Base-by-base conservation (phyloP, 2,329 filamentous ascomycete genomes). In the Claviceps sp. region DNA sequence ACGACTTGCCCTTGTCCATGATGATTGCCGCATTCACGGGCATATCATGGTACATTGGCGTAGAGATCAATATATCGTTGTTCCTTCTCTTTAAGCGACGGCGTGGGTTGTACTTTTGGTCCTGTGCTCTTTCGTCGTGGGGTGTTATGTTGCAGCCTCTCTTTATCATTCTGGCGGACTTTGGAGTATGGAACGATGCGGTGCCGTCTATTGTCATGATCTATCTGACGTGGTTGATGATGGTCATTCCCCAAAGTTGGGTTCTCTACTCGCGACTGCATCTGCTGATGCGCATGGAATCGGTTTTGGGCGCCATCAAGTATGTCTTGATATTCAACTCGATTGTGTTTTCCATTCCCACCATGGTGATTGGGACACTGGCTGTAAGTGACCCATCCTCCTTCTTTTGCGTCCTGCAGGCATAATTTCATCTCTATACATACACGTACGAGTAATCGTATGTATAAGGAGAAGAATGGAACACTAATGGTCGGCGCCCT, bases 211-310 rank as follows among this genome's bases (percentile, higher is more conserved):
- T 57, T 5, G 50, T 49, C 43, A 44, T 58, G 37, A 59, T 58
- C 34, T 56, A 57, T 42, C 48, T 58, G 16, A 55, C 55, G 8
- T 63, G 61, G 61, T 52, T 57, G 9, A 58, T 57, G 3, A 80
- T 82, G 75, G 72, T 82, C 1, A 76, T 77, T 4, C 78, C 78
- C 0, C 77, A 81, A 59, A 73, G 73, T 0, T 58, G 80, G 22
- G 78, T 83, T 2, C 67, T 83, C 1, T 83, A 79, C 65, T 82
- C 78, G 2, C 72, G 79, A 8, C 69, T 83, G 2, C 77, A 82
- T 58, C 68, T 83, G 2, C 70, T 83, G 22, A 66, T 78, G 5
- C 71, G 70, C 22, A 74, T 76, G 67, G 50, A 69, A 9, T 62
- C 63, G 4, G 60, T 73, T 6, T 68, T 82, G 1, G 68, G 68